A percentile compares a stretch with the other conserved stretches of the same genome.
Evolutionary conservation across 83 land plant species (phyloP).

Genomic region (Picea abies): DNA sequence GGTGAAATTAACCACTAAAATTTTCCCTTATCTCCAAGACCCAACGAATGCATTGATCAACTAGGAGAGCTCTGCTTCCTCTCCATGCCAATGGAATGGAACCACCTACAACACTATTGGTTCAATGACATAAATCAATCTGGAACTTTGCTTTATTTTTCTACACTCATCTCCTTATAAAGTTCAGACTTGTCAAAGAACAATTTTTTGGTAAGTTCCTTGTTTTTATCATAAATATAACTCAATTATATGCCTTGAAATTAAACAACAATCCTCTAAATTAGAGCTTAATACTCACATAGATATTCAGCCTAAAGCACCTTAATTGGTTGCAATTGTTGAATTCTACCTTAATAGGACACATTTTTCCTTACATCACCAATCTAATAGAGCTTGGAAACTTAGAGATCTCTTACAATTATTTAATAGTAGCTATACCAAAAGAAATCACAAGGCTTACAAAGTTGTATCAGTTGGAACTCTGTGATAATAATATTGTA

Average conservation of each 20-base stretch:
- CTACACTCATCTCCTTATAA: slow-evolving; percentile 30
- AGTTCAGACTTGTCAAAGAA: slow-evolving; percentile 52
- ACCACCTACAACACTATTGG: slow-evolving; percentile 33
- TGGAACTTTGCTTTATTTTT: slow-evolving; percentile 49
- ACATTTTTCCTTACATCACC: slow-evolving; percentile 3
- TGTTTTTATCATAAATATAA: slow-evolving; percentile 38
- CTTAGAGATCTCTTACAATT: no score
- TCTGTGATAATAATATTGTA: no score
- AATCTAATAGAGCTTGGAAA: no score
- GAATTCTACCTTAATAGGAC: slow-evolving; percentile 34
- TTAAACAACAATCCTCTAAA: slow-evolving; percentile 54
- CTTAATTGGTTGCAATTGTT: slow-evolving; percentile 34
- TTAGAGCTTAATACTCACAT: slow-evolving; percentile 40
- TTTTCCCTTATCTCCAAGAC: background rate
- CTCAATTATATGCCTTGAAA: slow-evolving; percentile 43
- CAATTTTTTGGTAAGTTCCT: slow-evolving; percentile 54
- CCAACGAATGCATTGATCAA: background rate
- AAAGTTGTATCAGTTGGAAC: no score
- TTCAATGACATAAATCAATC: slow-evolving; percentile 26
- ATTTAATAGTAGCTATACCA: no score
- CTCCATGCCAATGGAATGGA: slow-evolving; percentile 48
- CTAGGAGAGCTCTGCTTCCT: background rate
- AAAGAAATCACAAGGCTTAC: no score
- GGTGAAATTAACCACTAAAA: no score
- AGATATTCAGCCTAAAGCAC: slow-evolving; percentile 30